Base-by-base conservation (phyloP, 2,329 filamentous ascomycete species). In the Aspergillus piperis region DNA sequence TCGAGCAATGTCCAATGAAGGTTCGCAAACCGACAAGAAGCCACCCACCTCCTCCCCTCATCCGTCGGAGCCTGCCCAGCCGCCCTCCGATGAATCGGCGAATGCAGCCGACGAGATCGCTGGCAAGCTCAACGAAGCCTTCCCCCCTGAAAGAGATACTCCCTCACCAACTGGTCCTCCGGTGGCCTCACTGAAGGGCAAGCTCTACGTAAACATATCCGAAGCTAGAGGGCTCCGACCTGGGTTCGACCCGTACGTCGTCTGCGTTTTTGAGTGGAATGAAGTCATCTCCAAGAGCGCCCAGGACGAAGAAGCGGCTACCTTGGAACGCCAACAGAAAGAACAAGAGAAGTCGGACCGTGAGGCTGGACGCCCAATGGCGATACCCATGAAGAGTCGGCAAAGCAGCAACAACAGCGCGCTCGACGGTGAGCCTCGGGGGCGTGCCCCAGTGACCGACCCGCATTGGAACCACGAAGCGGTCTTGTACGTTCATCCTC, bases 391-490 rank as follows among this genome's bases (percentile, higher is more conserved):
- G 92, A 89, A 90, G 70, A 98, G 93, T 75, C 88, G 95, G 58
- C 95, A 98, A 75, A 98, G 94, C 79, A 98, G 94, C 80, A 93
- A 94, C 78, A 96, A 93, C 58, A 96, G 94, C 71, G 82, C 89
- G 65, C 84, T 85, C 38, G 91, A 96, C 69, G 82, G 80, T 62
- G 83, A 86, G 62, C 80, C 82, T 67, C 81, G 81, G 65, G 78
- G 78, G 39, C 88, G 87, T 67, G 85, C 87, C 57, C 82, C 86
- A 58, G 82, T 93, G 62, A 94, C 92, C 7, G 90, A 91, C 74
- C 94, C 95, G 0, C 91, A 91, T 70, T 99, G 95, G 95, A 92
- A 96, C 76, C 94, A 96, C 57, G 92, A 96, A 73, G 93, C 94
- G 39, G 85, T 91, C 53, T 99, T 99, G 93, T 97, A 86, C 81